Percentiles rank a stretch among this genome's conserved stretches.
These are phyloP conservation scores for Kluyveromyces wickerhamii DNA, from an alignment of 805 yeast genomes.

Conservation along the genomic window DNA sequence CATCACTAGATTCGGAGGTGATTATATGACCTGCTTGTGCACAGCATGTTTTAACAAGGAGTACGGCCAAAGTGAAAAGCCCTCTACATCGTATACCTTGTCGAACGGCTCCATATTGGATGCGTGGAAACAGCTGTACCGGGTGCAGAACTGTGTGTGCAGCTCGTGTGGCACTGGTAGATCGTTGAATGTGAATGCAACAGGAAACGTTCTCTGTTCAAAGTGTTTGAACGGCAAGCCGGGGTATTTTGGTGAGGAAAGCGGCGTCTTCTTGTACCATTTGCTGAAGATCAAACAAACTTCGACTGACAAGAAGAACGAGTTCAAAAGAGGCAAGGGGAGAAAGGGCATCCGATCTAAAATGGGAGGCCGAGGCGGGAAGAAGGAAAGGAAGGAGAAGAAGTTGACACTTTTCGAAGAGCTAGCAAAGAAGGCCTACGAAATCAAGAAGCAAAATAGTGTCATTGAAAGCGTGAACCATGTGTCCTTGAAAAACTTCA, in stretches of 20 bases:
- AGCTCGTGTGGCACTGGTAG: constrained; percentile 40
- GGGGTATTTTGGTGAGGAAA: constrained; percentile 37
- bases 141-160: too few relatives aligned
- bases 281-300: constrained; percentile 42
- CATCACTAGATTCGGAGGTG: constrained; percentile 45
- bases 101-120: too few relatives aligned
- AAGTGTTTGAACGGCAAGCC: constrained; percentile 32
- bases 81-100: constrained; percentile 43
- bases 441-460: constrained; percentile 28
- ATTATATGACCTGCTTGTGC: constrained; percentile 46
- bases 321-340: constrained; percentile 8
- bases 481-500: constrained; percentile 34
- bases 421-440: constrained; percentile 21
- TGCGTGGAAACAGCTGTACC: too few relatives aligned
- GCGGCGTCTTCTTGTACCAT: constrained; percentile 39
- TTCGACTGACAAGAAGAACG: too few relatives aligned
- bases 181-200: constrained; percentile 32
- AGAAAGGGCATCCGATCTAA: constrained; percentile 25
- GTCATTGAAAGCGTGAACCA: constrained; percentile 35
- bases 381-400: constrained; percentile 13
- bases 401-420: constrained; percentile 22
- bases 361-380: constrained; percentile 16
- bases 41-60: constrained; percentile 37
- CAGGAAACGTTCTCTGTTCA: constrained; percentile 34
- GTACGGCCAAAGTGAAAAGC: constrained; percentile 29